phyloP scores from a whole-genome alignment of 2,329 filamentous ascomycete species.

The Neobulgaria alba region DNA sequence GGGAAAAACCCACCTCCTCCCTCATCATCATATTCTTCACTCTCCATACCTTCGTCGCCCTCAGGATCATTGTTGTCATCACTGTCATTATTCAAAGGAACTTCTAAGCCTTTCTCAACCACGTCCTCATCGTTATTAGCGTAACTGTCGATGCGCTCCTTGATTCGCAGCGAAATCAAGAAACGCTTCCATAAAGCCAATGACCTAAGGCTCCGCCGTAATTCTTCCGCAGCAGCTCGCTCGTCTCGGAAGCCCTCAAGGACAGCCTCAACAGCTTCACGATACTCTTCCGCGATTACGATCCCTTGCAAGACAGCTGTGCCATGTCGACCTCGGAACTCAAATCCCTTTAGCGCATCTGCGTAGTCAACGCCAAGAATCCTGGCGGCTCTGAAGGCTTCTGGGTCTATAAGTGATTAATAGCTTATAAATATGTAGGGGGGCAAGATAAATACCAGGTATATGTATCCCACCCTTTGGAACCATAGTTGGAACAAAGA shows the following conservation, averaged over 20 bases:
- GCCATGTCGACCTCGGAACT: conserved; percentile 77
- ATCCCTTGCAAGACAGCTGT: conserved; percentile 75
- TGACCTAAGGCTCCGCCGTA: conserved; percentile 52
- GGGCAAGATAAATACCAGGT: conserved; percentile 36
- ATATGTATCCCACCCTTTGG: conserved; percentile 74
- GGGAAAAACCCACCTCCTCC: background rate
- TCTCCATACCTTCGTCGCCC: conserved; percentile 8
- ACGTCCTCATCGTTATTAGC: conserved; percentile 46
- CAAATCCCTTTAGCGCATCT: conserved; percentile 82
- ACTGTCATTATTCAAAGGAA: conserved; percentile 20
- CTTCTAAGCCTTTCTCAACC: conserved; percentile 26
- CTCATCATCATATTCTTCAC: conserved; percentile 1
- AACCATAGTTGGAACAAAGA: conserved; percentile 89
- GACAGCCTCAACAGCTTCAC: conserved; percentile 62
- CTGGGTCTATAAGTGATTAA: conserved; percentile 37
- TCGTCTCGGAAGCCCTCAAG: conserved; percentile 60
- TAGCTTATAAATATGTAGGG: too few species aligned
- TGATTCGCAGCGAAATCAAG: conserved; percentile 58
- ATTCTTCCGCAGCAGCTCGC: conserved; percentile 52
- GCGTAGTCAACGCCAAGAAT: conserved; percentile 77
- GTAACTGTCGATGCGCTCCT: conserved; percentile 25
- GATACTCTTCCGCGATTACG: conserved; percentile 64
- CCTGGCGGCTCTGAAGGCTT: conserved; percentile 63
- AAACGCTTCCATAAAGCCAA: conserved; percentile 68
- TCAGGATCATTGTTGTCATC: conserved; percentile 27